Evolutionary conservation across 2,329 filamentous ascomycete species (phyloP), one percentile per base, ranked within the genome.

Genomic region (Phaeosphaeriaceae sp.): DNA sequence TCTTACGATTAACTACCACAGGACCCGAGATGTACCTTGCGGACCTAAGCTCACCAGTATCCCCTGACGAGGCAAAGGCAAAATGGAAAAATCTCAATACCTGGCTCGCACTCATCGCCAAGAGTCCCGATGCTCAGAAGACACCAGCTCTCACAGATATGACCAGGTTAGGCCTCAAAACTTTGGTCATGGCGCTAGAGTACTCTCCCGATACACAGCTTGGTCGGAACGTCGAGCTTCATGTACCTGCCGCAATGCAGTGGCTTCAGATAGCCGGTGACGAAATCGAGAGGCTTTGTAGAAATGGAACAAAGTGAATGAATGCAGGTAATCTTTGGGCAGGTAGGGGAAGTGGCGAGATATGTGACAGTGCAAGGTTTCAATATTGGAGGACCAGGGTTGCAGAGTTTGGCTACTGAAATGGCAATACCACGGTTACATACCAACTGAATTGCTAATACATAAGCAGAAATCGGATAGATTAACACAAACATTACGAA

Each of bases 41-140:
- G 11, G 11, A 26, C 11, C 2, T 11, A 11, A 7, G 11, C 23
- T 11, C 23, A 9, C 23, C 3, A 26, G 23, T 11, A 26, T 8
- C 23, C 6, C 23, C 23, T 8, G 23, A 26, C 7, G 23, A 26
- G 23, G 26, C 38, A 30, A 41, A 41, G 38, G 16, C 11, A 1
- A 16, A 23, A 4, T 52, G 49, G 49, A 48, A 30, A 4, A 52
- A 42, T 20, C 12, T 48, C 44, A 52, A 52, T 12, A 52, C 45
- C 5, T 48, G 33, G 15, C 30, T 48, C 16, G 49, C 49, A 4
- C 44, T 52, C 12, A 33, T 41, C 13, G 35, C 49, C 26, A 20
- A 34, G 8, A 38, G 45, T n/a, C 23, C 45, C 28, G 32, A 16
- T 33, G 41, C 41, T 11, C 36, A 48, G 20, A 37, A 23, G 3